A percentile compares a stretch with the other conserved stretches of the same genome.
Conservation (phyloP, 495 filamentous ascomycete genomes). For the Jackrogersella multiformis region DNA sequence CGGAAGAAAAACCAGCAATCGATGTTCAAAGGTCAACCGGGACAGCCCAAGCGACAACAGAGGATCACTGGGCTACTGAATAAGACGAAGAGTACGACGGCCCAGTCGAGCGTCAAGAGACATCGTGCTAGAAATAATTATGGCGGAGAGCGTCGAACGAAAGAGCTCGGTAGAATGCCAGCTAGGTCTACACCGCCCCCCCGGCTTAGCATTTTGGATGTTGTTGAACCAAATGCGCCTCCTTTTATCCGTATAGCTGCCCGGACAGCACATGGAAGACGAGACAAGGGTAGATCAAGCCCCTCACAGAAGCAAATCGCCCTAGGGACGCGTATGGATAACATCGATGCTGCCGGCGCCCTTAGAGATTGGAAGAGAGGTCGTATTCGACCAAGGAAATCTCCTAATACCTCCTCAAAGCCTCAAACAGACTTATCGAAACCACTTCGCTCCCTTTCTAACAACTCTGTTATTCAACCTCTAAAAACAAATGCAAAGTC, state of each 20-base stretch:
- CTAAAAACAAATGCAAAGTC: constrained; percentile 23
- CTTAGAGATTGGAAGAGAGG: constrained; percentile 82
- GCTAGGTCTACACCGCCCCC: constrained; percentile 43
- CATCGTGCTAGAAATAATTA: constrained; percentile 5
- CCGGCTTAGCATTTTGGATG: constrained; percentile 75
- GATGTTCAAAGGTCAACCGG: constrained; percentile 39
- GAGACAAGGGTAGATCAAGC: constrained; percentile 73
- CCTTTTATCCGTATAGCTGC: constrained; percentile 82
- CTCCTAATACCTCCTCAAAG: not conserved
- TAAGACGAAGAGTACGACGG: constrained; percentile 40
- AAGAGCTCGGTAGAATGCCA: constrained; percentile 13
- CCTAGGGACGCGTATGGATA: constrained; percentile 76
- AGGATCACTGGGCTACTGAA: constrained; percentile 56
- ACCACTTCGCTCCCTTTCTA: constrained; percentile 47
- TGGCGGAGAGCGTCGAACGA: constrained; percentile 9
- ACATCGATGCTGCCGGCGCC: constrained; percentile 72
- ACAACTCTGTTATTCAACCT: constrained; percentile 38
- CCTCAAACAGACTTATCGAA: constrained; percentile 27
- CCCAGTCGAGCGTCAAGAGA: constrained; percentile 1
- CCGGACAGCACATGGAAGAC: constrained; percentile 69
- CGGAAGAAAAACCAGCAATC: constrained; percentile 40
- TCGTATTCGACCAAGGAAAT: constrained; percentile 61
- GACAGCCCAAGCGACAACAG: constrained; percentile 50
- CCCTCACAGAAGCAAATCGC: constrained; percentile 79
- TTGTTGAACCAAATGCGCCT: constrained; percentile 67